A percentile compares a stretch with the other conserved stretches of the same genome.
These are phyloP conservation scores for Alternaria sp. DNA, from an alignment of 2,329 filamentous ascomycete genomes.

Conservation along the genomic window DNA sequence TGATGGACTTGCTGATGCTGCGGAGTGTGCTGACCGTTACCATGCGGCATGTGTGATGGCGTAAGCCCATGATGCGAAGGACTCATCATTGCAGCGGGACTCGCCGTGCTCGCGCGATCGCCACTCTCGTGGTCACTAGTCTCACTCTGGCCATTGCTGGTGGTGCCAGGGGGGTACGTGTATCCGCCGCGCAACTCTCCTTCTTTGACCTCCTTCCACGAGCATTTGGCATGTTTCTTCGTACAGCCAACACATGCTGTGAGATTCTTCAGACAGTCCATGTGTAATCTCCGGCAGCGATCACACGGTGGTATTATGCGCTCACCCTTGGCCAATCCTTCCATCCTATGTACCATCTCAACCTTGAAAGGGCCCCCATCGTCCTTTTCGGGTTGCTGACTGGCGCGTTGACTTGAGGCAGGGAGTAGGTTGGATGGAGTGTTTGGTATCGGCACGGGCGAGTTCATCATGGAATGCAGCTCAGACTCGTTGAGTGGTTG, in stretches of 20 bases:
- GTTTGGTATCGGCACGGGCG: conserved; percentile 61
- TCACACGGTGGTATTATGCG: conserved; percentile 83
- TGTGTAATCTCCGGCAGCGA: conserved; percentile 77
- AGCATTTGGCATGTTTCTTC: conserved; percentile 87
- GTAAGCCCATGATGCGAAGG: conserved; percentile 32
- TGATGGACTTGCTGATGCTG: conserved; percentile 20
- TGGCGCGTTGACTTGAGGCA: conserved; percentile 49
- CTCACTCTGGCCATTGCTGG: conserved; percentile 41
- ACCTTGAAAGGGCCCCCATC: conserved; percentile 66
- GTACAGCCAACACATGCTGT: conserved; percentile 88
- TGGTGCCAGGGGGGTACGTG: conserved; percentile 27
- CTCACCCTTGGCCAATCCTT: conserved; percentile 75
- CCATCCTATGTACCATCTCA: conserved; percentile 76
- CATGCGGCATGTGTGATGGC: conserved; percentile 23
- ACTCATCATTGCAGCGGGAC: conserved; percentile 35
- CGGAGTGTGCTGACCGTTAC: conserved; percentile 29
- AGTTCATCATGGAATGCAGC: conserved; percentile 51
- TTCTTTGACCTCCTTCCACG: conserved; percentile 80
- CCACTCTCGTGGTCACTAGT: conserved; percentile 37
- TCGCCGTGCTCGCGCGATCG: conserved; percentile 40
- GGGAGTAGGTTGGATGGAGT: conserved; percentile 62
- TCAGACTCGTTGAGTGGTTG: conserved; percentile 45
- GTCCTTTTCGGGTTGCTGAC: conserved; percentile 56
- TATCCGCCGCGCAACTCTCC: conserved; percentile 63
- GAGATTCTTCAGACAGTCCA: conserved; percentile 83